Evolutionary conservation across 1,284 basidiomycete genomes (phyloP).

Genomic region (Cryptococcus floricola): DNA sequence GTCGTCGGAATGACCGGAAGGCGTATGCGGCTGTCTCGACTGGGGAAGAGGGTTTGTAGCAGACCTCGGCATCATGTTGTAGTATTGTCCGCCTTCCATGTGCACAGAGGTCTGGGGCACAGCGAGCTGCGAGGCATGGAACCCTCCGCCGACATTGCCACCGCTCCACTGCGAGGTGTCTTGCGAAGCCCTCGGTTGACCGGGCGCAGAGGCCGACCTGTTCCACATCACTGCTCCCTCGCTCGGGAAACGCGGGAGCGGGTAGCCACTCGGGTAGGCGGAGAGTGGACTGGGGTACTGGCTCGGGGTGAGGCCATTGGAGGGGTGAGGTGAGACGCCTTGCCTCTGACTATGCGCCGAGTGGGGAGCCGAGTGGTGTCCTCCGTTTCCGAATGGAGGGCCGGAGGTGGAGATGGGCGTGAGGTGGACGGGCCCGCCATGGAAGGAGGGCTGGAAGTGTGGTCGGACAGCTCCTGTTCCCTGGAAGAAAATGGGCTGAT

Average conservation of each 20-base stretch:
- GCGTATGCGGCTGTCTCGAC: conserved; percentile 1
- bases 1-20: conserved; percentile 7
- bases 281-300: conserved; percentile 13
- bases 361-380: background rate
- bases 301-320: conserved; percentile 5
- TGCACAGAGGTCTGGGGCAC: conserved; percentile 10
- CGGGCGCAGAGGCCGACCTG: conserved; percentile 10
- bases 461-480: conserved; percentile 5
- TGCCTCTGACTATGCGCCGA: conserved; percentile 2
- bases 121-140: conserved; percentile 16
- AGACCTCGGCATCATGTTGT: background rate
- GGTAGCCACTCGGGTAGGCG: conserved; percentile 10
- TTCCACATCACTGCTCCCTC: conserved; percentile 8
- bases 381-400: conserved; percentile 2
- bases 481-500: conserved; percentile 8
- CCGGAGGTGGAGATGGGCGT: conserved; percentile 12
- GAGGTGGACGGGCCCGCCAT: conserved; percentile 4
- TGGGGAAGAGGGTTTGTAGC: conserved; percentile 3
- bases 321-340: background rate
- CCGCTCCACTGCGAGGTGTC: conserved; percentile 2
- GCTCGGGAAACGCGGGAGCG: conserved; percentile 18
- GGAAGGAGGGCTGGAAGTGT: conserved; percentile 4
- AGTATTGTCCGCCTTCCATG: conserved; percentile 3
- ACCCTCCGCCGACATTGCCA: conserved; percentile 21
- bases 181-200: conserved; percentile 4